Evolutionary conservation across 352 stramenopile genomes (phyloP).

Genomic region (Aphanomyces invadans): DNA sequence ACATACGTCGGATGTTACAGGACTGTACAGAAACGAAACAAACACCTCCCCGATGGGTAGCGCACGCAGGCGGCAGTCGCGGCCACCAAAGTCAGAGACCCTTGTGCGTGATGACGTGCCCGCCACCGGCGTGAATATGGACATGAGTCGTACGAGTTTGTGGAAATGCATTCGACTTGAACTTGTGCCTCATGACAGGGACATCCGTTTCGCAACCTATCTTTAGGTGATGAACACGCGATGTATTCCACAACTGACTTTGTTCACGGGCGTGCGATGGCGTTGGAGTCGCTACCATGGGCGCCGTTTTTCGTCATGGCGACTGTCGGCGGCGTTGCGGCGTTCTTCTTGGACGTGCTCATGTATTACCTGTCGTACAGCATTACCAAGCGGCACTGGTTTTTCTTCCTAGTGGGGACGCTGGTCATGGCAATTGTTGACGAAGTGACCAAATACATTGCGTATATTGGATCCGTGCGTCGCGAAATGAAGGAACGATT

Average conservation of each 20-base stretch:
- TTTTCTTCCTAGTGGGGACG: conserved; percentile 15
- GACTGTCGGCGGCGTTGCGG: conserved; percentile 9
- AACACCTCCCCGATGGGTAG: too few species aligned
- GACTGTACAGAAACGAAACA: too few species aligned
- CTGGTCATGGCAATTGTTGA: conserved; percentile 20
- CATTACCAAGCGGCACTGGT: neutral
- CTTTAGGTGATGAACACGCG: neutral
- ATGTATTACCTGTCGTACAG: conserved; percentile 18
- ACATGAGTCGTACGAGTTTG: too few species aligned
- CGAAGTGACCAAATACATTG: conserved; percentile 13
- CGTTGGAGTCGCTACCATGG: conserved; percentile 5
- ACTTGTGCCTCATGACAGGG: too few species aligned
- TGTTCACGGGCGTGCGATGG: too few species aligned
- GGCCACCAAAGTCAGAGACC: too few species aligned
- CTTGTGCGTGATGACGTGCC: too few species aligned
- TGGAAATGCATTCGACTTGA: too few species aligned
- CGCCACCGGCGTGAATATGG: too few species aligned
- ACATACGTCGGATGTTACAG: too few species aligned
- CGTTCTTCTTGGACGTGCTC: conserved; percentile 21
- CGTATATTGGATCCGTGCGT: conserved; percentile 14
- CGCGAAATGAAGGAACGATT: conserved; percentile 19
- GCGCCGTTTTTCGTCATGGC: conserved; percentile 19
- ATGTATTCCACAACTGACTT: neutral
- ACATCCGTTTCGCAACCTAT: neutral
- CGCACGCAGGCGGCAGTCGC: too few species aligned